Evolutionary conservation across 164 flowering plant species (phyloP), one percentile per base, ranked within the genome.

Genomic region (Magnolia changhungtana): DNA sequence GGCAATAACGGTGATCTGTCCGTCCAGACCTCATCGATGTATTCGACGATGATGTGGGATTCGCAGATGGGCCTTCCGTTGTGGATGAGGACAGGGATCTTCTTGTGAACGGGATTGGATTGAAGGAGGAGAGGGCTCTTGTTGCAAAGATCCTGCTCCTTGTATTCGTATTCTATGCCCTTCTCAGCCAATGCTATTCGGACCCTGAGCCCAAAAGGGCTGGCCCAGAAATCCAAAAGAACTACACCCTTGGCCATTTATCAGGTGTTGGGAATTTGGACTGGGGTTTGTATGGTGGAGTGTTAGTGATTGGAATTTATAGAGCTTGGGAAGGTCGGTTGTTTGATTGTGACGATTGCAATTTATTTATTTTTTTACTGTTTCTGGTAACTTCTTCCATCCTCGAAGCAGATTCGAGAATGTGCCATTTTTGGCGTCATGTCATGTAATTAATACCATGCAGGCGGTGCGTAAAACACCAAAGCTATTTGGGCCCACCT

Each of bases 181-280:
- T 84, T 86, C 52, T 78, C 82, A 7, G 74, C 83, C 24, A 84
- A 50, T 2, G 88, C 85, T 3, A 82, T 67, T 78, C 81, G 81
- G 14, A 67, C 87, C 72, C 85, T 81, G 82, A 80, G 79, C 14
- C 86, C 86, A 74, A 84, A 7, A 80, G 70, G 2, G 59, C 59
- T 55, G 59, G 59, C 59, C 59, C 59, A 55, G 9, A 55, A 4
- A 9, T 55, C 59, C 59, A 55, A 2, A 9, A 55, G 14, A 55
- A 55, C 59, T 0, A 55, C 59, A 14, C 11, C 8, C 14, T 55
- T 18, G 8, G 59, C 59, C 45, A 37, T 37, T 37, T 37, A 3
- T 37, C 45, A 37, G 45, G 45, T 37, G 45, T 37, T 37, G 6
- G 45, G 45, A 37, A 3, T 37, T 37, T 37, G 45, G 45, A 37